phyloP scores from a whole-genome alignment of 768 basidiomycete species.

The Kwoniella mangroviensis region DNA sequence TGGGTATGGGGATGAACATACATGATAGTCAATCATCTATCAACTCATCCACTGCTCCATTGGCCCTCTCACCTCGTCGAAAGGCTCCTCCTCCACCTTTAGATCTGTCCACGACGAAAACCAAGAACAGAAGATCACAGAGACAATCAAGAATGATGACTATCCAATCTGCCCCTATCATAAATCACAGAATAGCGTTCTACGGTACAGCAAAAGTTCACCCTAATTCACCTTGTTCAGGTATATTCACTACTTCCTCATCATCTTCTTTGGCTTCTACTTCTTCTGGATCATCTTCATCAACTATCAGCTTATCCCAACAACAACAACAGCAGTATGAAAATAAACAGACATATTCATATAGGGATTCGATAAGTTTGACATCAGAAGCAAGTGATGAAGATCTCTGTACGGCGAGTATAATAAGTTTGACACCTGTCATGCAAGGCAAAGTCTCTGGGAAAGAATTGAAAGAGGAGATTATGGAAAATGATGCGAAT shows the following conservation, averaged over 20 bases:
- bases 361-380: conserved; percentile 36
- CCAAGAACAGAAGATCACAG: neutral
- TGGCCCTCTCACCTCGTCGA: conserved; percentile 38
- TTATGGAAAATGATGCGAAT: conserved; percentile 4
- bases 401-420: conserved; percentile 48
- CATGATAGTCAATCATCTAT: conserved; percentile 19
- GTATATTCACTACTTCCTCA: conserved; percentile 33
- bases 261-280: conserved; percentile 15
- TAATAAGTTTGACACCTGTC: conserved; percentile 39
- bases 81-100: conserved; percentile 31
- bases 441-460: conserved; percentile 27
- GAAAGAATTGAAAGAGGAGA: conserved; percentile 26
- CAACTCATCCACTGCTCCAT: conserved; percentile 33
- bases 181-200: conserved; percentile 47
- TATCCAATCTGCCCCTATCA: conserved; percentile 31
- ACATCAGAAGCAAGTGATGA: conserved; percentile 50
- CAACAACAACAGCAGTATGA: neutral
- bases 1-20: conserved; percentile 34
- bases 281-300: conserved; percentile 20
- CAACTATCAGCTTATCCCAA: conserved; percentile 13
- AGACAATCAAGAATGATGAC: neutral
- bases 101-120: conserved; percentile 23
- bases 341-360: neutral
- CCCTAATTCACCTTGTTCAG: conserved; percentile 40
- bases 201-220: conserved; percentile 44